phyloP scores from a whole-genome alignment of 108 stramenopile species.

The Skeletonema potamos region DNA sequence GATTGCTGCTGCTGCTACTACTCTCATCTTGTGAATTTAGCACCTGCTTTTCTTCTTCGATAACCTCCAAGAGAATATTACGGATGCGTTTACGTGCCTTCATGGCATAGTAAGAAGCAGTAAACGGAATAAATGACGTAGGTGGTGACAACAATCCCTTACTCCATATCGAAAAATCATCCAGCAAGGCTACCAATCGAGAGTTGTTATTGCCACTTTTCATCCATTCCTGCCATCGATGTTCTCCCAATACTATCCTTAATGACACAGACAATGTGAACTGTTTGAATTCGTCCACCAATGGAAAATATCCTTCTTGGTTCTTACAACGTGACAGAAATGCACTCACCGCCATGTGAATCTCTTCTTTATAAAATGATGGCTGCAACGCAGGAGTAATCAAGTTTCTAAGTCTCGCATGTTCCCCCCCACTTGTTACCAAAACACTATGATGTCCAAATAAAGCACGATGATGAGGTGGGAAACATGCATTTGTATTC shows the following conservation, averaged over 20 bases:
- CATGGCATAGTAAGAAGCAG: constrained; percentile 35
- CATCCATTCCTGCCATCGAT: constrained; percentile 12
- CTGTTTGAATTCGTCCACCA: constrained; percentile 18
- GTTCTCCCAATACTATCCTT: constrained; percentile 27
- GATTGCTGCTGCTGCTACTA: neutral
- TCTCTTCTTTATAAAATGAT: constrained; percentile 24
- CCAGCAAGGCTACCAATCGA: neutral
- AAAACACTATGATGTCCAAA: constrained; percentile 32
- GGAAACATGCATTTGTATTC: constrained; percentile 32
- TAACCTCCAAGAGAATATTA: constrained; percentile 8
- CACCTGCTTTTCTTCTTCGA: constrained; percentile 13
- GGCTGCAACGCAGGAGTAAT: constrained; percentile 24
- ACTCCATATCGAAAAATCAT: constrained; percentile 37
- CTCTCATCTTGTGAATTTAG: neutral
- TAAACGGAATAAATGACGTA: constrained; percentile 28
- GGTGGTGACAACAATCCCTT: constrained; percentile 25
- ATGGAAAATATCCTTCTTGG: constrained; percentile 1
- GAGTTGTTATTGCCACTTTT: neutral
- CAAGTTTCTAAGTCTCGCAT: constrained; percentile 15
- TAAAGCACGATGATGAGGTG: constrained; percentile 38
- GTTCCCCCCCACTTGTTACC: constrained; percentile 36
- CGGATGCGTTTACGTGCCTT: constrained; percentile 27
- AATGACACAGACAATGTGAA: constrained; percentile 24
- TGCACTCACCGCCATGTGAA: constrained; percentile 6
- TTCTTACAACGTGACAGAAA: constrained; percentile 18